These are phyloP conservation scores for Kodamaea leandrae DNA, from an alignment of 805 yeast genomes.

Conservation along the genomic window DNA sequence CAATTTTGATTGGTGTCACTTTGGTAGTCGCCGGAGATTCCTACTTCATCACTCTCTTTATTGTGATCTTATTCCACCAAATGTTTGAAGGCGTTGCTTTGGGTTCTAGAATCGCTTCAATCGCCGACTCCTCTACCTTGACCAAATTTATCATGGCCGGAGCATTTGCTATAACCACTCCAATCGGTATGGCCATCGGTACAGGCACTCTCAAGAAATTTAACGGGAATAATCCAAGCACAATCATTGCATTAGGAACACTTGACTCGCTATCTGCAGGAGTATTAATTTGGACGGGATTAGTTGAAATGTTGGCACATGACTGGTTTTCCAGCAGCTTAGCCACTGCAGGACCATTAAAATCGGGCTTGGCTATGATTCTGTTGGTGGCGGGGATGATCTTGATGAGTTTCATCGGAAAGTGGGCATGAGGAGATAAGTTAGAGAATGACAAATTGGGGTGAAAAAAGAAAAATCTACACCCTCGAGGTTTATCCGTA, in stretches of 20 bases:
- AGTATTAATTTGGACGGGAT: conserved; percentile 30
- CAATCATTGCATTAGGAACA: conserved; percentile 32
- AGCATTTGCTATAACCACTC: conserved; percentile 23
- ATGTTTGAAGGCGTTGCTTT: conserved; percentile 32
- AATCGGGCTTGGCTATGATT: conserved; percentile 14
- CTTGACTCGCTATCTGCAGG: conserved; percentile 36
- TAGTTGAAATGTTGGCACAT: conserved; percentile 29
- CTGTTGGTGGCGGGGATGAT: conserved; percentile 23
- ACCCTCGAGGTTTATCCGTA: no score
- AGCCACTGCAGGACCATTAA: conserved; percentile 15
- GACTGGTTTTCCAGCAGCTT: conserved; percentile 28
- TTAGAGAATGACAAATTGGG: neutral
- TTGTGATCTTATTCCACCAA: conserved; percentile 33
- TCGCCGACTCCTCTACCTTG: conserved; percentile 9
- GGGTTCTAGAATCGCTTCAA: conserved; percentile 24
- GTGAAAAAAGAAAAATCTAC: no score
- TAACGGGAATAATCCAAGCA: conserved; percentile 27
- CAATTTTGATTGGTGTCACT: conserved; percentile 29
- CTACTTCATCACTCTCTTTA: conserved; percentile 27
- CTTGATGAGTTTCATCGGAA: conserved; percentile 33
- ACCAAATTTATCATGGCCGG: conserved; percentile 21
- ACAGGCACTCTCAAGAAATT: conserved; percentile 25
- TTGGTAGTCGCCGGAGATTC: conserved; percentile 30
- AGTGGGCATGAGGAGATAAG: conserved; percentile 33
- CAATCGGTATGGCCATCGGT: conserved; percentile 34